A percentile compares a stretch with the other conserved stretches of the same genome.
Conservation (phyloP, 495 filamentous ascomycete species). For the Podospora australis region DNA sequence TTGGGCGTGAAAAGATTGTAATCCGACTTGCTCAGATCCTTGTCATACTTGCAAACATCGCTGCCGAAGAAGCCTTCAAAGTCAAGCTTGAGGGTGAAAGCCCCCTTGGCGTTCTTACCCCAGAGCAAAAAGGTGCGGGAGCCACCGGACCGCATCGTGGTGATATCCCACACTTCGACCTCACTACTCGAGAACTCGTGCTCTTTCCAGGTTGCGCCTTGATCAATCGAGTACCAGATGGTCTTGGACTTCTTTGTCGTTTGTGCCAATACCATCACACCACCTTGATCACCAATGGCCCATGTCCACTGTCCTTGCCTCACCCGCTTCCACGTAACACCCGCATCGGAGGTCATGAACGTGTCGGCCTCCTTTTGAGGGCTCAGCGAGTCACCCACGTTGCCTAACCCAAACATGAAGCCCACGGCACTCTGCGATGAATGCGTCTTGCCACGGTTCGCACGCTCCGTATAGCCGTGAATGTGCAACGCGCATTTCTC, state of each 20-base stretch:
- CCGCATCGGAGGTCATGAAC: conserved; percentile 81
- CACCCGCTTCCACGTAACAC: conserved; percentile 76
- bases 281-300: conserved; percentile 92
- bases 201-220: conserved; percentile 67
- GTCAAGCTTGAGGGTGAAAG: conserved; percentile 75
- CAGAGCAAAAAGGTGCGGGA: conserved; percentile 88
- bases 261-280: conserved; percentile 76
- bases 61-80: conserved; percentile 69
- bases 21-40: conserved; percentile 51
- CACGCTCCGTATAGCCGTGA: conserved; percentile 88
- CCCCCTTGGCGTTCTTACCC: conserved; percentile 52
- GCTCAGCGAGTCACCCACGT: conserved; percentile 69
- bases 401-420: conserved; percentile 84
- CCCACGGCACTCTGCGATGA: conserved; percentile 85
- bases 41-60: conserved; percentile 56
- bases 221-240: conserved; percentile 71
- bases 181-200: conserved; percentile 67
- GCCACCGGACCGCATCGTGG: conserved; percentile 81
- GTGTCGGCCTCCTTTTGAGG: conserved; percentile 64
- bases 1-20: conserved; percentile 80
- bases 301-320: conserved; percentile 84
- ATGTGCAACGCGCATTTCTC: conserved; percentile 80
- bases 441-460: conserved; percentile 70
- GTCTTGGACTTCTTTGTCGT: conserved; percentile 49
- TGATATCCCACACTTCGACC: conserved; percentile 66